These are phyloP conservation scores for Cyclotella atomus DNA, from an alignment of 108 stramenopile genomes.

Conservation along the genomic window DNA sequence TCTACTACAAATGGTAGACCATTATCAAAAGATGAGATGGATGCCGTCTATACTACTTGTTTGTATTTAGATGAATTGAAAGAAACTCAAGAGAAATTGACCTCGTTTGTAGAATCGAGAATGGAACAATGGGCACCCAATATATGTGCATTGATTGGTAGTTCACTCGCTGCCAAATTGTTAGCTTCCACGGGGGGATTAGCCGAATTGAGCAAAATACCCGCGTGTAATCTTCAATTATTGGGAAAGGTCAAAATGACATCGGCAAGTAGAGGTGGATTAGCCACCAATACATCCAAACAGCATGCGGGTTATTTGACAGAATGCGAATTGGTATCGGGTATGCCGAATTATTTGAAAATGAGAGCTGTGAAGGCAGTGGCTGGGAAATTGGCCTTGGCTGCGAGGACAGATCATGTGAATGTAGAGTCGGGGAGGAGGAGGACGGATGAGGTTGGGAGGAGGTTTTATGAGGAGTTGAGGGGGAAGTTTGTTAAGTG, in stretches of 20 bases:
- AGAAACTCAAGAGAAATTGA: slow-evolving; percentile 55
- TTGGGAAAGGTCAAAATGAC: slow-evolving; percentile 69
- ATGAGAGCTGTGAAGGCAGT: slow-evolving; percentile 89
- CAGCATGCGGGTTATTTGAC: slow-evolving; percentile 87
- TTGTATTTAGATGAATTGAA: slow-evolving; percentile 67
- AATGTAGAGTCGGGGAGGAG: slow-evolving; percentile 71
- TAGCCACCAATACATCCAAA: slow-evolving; percentile 31
- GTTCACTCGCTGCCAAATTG: slow-evolving; percentile 84
- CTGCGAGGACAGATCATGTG: slow-evolving; percentile 78
- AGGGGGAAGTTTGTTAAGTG: slow-evolving; percentile 87
- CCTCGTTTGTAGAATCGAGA: slow-evolving; percentile 72
- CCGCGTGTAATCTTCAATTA: slow-evolving; percentile 86
- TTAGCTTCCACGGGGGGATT: slow-evolving; percentile 93
- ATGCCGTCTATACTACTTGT: slow-evolving; percentile 45
- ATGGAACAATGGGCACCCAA: slow-evolving; percentile 76
- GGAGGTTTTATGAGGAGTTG: slow-evolving; percentile 65
- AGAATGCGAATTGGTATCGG: slow-evolving; percentile 82
- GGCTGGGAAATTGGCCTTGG: slow-evolving; percentile 83
- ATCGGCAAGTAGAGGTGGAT: slow-evolving; percentile 46
- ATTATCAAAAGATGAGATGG: slow-evolving; percentile 65
- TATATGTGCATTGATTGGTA: slow-evolving; percentile 84
- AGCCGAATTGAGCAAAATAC: slow-evolving; percentile 79
- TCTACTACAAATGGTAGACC: slow-evolving; percentile 81
- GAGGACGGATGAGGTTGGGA: slow-evolving; percentile 54
- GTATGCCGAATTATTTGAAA: slow-evolving; percentile 70